Percentiles rank a stretch among this genome's conserved stretches.
Conservation (phyloP, 257 asterid genomes). For the Scutellaria barbata region DNA sequence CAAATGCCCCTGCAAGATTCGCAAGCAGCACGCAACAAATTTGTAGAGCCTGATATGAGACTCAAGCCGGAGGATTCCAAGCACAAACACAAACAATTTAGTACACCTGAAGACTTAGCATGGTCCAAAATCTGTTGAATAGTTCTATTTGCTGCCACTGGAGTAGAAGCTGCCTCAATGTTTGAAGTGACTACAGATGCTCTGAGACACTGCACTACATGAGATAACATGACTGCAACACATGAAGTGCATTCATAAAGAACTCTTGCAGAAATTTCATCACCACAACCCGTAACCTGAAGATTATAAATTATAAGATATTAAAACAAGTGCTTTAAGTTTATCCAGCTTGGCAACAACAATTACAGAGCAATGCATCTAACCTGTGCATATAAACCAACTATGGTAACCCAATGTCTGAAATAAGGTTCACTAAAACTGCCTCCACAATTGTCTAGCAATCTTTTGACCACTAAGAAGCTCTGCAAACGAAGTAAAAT, state of each 20-base stretch:
- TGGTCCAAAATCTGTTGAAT: conserved; percentile 69
- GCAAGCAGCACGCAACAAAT: conserved; percentile 86
- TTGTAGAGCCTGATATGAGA: conserved; percentile 87
- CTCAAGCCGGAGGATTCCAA: conserved; percentile 87
- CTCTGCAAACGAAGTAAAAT: conserved; percentile 58
- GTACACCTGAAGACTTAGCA: conserved; percentile 68
- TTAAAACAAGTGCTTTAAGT: conserved; percentile 26
- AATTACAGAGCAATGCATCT: conserved; percentile 33
- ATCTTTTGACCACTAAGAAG: conserved; percentile 69
- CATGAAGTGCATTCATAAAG: conserved; percentile 82
- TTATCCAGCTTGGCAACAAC: conserved; percentile 30
- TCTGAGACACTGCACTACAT: conserved; percentile 71
- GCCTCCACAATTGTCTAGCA: conserved; percentile 69
- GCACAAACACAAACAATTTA: conserved; percentile 69
- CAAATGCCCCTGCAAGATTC: conserved; percentile 90
- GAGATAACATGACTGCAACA: conserved; percentile 76
- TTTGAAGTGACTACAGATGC: conserved; percentile 57
- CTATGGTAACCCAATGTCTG: conserved; percentile 75
- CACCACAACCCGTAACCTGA: conserved; percentile 67
- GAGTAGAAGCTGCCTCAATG: conserved; percentile 50
- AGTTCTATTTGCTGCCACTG: conserved; percentile 51
- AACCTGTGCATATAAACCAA: conserved; percentile 84
- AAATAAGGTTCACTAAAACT: conserved; percentile 57
- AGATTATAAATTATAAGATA: conserved; percentile 38
- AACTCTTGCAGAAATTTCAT: conserved; percentile 78